These are phyloP conservation scores for Monosporascus ibericus DNA, from an alignment of 2,329 filamentous ascomycete species.

Conservation along the genomic window DNA sequence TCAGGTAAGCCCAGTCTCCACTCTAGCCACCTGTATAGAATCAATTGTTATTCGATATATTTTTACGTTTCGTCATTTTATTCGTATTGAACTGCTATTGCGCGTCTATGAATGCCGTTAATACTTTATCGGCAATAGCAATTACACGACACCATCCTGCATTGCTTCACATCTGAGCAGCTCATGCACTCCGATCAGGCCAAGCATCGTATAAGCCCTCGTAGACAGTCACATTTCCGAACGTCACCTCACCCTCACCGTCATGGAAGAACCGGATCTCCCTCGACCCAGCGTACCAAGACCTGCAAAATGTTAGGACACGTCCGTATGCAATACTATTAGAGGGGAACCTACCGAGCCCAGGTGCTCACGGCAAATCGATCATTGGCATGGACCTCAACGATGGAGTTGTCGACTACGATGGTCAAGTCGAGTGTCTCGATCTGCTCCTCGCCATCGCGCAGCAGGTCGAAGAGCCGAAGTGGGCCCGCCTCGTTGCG, in stretches of 20 bases:
- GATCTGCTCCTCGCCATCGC: slow-evolving; percentile 21
- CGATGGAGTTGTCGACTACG: slow-evolving; percentile 31
- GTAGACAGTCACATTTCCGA: slow-evolving; percentile 26
- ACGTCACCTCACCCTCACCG: slow-evolving; percentile 24
- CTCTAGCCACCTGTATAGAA: too few relatives aligned
- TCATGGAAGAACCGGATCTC: slow-evolving; percentile 30
- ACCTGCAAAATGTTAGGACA: slow-evolving; percentile 19
- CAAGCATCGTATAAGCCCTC: slow-evolving; percentile 33
- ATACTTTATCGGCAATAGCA: too few relatives aligned
- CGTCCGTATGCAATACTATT: neutral
- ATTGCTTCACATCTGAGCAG: neutral
- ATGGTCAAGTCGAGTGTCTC: slow-evolving; percentile 34
- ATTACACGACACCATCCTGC: too few relatives aligned
- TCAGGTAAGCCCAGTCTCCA: too few relatives aligned
- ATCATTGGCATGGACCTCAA: slow-evolving; percentile 35
- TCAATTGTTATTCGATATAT: too few relatives aligned
- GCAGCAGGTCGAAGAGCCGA: slow-evolving; percentile 32
- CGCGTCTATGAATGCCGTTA: too few relatives aligned
- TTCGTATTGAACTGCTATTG: too few relatives aligned
- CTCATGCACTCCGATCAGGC: slow-evolving; percentile 19
- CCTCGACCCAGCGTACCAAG: slow-evolving; percentile 30
- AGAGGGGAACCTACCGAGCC: slow-evolving; percentile 28
- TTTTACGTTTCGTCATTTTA: too few relatives aligned
- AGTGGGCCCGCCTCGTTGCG: slow-evolving; percentile 31
- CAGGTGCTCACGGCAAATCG: slow-evolving; percentile 36